phyloP scores from a whole-genome alignment of 805 yeast species.

The Candida quercuum region DNA sequence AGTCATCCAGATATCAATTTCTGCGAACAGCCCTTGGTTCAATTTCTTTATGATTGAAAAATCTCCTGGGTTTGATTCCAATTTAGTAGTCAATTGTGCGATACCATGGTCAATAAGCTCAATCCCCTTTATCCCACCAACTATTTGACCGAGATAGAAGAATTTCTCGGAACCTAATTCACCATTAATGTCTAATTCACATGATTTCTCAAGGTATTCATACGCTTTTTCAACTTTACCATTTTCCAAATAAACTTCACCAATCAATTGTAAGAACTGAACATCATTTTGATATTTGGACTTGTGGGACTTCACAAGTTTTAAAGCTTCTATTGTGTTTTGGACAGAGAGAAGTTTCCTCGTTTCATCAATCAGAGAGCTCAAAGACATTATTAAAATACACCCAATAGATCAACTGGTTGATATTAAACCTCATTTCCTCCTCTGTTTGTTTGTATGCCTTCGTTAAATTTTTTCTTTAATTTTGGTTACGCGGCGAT shows the following conservation, averaged over 20 bases:
- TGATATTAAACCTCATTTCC: no score
- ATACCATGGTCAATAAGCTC: conserved; percentile 59
- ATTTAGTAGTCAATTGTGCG: conserved; percentile 38
- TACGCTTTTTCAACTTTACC: conserved; percentile 80
- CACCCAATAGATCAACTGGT: no score
- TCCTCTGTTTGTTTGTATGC: no score
- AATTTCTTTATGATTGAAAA: conserved; percentile 48
- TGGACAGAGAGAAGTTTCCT: conserved; percentile 6
- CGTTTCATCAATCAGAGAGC: conserved; percentile 7
- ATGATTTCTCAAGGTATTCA: conserved; percentile 50
- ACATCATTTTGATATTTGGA: conserved; percentile 35
- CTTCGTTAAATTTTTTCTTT: neutral
- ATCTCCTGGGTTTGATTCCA: conserved; percentile 24
- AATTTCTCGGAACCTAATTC: conserved; percentile 71
- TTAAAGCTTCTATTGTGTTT: conserved; percentile 27
- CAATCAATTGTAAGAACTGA: conserved; percentile 48
- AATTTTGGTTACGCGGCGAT: no score
- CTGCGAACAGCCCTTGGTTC: conserved; percentile 73
- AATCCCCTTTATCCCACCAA: conserved; percentile 78
- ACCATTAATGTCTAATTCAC: conserved; percentile 68
- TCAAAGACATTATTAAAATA: conserved; percentile 2
- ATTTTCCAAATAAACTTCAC: conserved; percentile 74
- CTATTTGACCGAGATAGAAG: conserved; percentile 84
- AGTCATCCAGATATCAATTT: conserved; percentile 96
- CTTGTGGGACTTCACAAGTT: conserved; percentile 28